Evolutionary conservation across 306 rosid species (phyloP).

Genomic region (Vigna mungo): DNA sequence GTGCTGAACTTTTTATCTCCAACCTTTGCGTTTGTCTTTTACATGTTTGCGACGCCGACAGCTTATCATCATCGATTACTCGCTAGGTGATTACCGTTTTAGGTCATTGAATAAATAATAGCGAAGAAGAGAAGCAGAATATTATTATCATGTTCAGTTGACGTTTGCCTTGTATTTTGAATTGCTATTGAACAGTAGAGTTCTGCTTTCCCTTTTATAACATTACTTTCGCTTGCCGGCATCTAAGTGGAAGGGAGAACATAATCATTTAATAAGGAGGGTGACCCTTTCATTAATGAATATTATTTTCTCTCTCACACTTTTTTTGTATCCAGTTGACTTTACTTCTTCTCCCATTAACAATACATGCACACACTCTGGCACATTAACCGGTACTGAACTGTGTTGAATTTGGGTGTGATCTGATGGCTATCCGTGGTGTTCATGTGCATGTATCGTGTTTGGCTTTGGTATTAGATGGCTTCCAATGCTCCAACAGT

Average conservation of each 20-base stretch:
- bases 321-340: background rate
- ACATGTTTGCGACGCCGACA: constrained; percentile 4
- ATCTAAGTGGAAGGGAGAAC: background rate
- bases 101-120: background rate
- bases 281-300: constrained; percentile 17
- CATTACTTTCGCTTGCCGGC: background rate
- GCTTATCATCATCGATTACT: background rate
- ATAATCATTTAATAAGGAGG: background rate
- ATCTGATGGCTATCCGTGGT: background rate
- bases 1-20: constrained; percentile 11
- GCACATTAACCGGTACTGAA: background rate
- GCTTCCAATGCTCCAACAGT: background rate
- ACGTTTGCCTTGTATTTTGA: background rate
- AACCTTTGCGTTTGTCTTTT: constrained; percentile 20
- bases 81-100: background rate
- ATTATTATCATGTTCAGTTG: background rate
- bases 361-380: background rate
- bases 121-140: no score
- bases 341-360: background rate
- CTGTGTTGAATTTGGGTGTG: background rate
- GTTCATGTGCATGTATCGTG: background rate
- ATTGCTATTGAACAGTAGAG: background rate
- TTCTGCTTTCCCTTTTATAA: background rate
- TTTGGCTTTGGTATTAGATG: constrained; percentile 46
- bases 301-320: background rate